Base-by-base conservation (phyloP, 495 filamentous ascomycete genomes). In the Peziza echinospora region DNA sequence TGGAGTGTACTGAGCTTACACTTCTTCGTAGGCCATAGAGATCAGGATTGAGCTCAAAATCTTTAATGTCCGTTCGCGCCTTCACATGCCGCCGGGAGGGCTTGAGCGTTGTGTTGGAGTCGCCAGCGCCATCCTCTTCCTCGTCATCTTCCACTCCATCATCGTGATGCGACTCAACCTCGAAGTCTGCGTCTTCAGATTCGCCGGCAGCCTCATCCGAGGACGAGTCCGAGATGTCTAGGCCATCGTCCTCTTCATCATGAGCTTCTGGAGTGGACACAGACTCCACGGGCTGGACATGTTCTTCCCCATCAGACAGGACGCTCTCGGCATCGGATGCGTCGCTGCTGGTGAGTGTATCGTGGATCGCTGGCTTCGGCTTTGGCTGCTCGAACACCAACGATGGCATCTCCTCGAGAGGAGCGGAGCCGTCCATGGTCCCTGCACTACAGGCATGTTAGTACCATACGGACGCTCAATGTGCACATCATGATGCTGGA, bases 11-110 rank as follows among this genome's bases (percentile, higher is more conserved):
- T n/a, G n/a, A n/a, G 60, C 78, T 47, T 76, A 85, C 85, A 66
- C 89, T 97, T 58, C 89, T 72, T 50, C 89, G 73, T 43, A 99
- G 67, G 16, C 87, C 89, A 64, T 94, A 97, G 17, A 97, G 66
- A 59, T 94, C 89, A n/a, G 89, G 89, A 59, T 97, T 85, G 57
- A 84, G 77, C 51, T 75, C 69, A 52, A 93, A 93, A 53, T 75
- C 82, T 21, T 87, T 79, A 24, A 91, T 82, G 40, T 81, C 78
- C 3, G 30, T 11, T 6, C 19, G 13, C 13, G 2, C 3, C 30
- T 37, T 37, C 19, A 17, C 30, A 17, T 4, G 19, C 13, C 30
- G 30, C 30, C 30, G 13, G 30, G 30, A 37, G 2, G 30, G 30
- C 6, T 37, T 37, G 19, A 17, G 19, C 13, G 30, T 6, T 17